Base-by-base conservation (phyloP, 129 eudicot genomes). In the Tagetes erecta region DNA sequence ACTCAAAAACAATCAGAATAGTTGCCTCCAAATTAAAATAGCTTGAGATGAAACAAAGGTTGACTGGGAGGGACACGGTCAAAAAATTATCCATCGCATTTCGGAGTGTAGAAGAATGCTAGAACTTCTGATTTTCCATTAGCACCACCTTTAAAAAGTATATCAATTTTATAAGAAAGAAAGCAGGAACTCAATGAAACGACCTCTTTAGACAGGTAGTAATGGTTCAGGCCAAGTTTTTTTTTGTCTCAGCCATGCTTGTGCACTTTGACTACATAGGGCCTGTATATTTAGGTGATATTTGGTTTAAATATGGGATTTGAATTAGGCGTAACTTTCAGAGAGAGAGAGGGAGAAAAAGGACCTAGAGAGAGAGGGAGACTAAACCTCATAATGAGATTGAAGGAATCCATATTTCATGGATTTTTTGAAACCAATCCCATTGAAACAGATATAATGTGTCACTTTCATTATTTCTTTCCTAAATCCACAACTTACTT, bases 61-160 rank as follows among this genome's bases (percentile, higher is more conserved):
- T 35, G 42, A 69, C 20, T 47, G 13, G 30, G 44, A 31, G 11
- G 72, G 62, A 70, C 33, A 41, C 4, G 30, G 39, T 66, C 56
- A 44, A 44, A 67, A 67, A 45, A 67, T 7, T 45, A 45, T 31
- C 14, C 72, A 67, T 67, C 30, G 46, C 56, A 46, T 67, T 67
- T 46, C 72, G 30, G 9, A 31, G 39, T 30, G 13, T 67, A 31
- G 39, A 67, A 67, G 9, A 45, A 67, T 45, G 41, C 57, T 33
- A 46, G 20, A 67, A 44, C 34, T 67, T 67, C 62, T 31, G 41
- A 45, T 9, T 67, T 46, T 31, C 55, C 34, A 44, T 67, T 42
- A n/a, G 5, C 58, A 67, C 56, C 35, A 20, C 30, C 30, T 55
- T 30, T 55, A 13, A 13, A 52, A 3, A 52, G 3, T 20, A 20